phyloP scores from a whole-genome alignment of 768 basidiomycete genomes.

The Lentinus brumalis region DNA sequence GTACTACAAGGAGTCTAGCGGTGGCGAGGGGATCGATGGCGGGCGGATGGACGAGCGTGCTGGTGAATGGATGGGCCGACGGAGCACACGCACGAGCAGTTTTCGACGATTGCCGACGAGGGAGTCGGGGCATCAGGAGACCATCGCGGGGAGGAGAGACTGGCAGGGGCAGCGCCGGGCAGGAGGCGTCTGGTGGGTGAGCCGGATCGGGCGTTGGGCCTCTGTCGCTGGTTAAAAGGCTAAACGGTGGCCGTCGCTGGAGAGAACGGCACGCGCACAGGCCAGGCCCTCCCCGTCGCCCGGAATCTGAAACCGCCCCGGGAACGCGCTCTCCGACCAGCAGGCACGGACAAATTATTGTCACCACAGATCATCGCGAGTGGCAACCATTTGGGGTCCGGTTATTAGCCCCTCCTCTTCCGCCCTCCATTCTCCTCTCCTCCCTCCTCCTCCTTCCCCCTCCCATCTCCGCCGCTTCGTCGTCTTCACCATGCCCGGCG shows the following conservation, averaged over 20 bases:
- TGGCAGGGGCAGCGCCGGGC: background rate
- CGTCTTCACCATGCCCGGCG: slow-evolving; percentile 33
- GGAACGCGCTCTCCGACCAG: background rate
- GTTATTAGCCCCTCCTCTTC: slow-evolving; percentile 1
- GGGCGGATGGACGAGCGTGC: slow-evolving; percentile 3
- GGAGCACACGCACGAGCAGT: background rate
- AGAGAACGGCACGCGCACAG: background rate
- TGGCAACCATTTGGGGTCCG: slow-evolving; percentile 1
- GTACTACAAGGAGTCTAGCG: too few relatives aligned
- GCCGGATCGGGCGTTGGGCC: background rate
- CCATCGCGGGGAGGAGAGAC: background rate
- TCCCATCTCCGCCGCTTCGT: slow-evolving; percentile 3
- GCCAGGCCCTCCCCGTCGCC: slow-evolving; percentile 9
- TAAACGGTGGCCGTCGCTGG: slow-evolving; percentile 9
- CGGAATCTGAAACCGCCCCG: background rate
- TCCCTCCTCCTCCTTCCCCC: slow-evolving; percentile 2
- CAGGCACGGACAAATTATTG: too few relatives aligned
- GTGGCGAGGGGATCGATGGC: background rate
- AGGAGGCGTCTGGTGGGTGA: background rate
- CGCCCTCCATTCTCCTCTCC: slow-evolving; percentile 15
- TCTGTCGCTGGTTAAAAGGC: slow-evolving; percentile 14
- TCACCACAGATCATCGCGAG: background rate
- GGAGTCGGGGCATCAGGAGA: background rate
- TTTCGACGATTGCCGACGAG: slow-evolving; percentile 13
- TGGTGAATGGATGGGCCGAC: slow-evolving; percentile 5